A percentile compares a stretch with the other conserved stretches of the same genome.
Evolutionary conservation across 2,329 filamentous ascomycete species (phyloP).

Genomic region (Didymella pinodella): DNA sequence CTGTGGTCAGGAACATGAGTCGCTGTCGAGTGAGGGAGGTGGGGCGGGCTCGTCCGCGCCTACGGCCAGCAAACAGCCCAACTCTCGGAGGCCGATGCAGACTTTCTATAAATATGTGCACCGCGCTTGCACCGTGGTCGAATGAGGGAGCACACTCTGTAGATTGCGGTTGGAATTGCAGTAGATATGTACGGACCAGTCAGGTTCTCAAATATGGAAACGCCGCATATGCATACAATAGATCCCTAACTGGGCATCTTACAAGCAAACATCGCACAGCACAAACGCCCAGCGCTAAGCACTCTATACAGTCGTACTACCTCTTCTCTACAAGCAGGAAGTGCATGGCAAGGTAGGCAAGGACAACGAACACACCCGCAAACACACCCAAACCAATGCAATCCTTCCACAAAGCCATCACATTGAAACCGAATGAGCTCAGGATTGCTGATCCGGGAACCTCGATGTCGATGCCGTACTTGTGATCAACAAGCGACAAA

Average conservation of each 20-base stretch:
- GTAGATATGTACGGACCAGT: conserved; percentile 3
- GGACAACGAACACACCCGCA: conserved; percentile 79
- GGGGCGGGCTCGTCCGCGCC: conserved; percentile 2
- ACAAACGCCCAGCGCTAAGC: conserved; percentile 8
- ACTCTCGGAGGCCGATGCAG: background rate
- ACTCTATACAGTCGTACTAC: conserved; percentile 51
- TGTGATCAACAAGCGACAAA: conserved; percentile 87
- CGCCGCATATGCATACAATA: conserved; percentile 16
- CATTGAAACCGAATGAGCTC: conserved; percentile 93
- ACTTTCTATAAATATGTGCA: conserved; percentile 1
- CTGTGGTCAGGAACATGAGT: conserved; percentile 8
- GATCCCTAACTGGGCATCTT: background rate
- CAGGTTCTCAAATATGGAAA: background rate
- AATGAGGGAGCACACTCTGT: background rate
- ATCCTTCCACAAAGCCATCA: conserved; percentile 84
- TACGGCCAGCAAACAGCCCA: background rate
- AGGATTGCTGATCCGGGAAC: conserved; percentile 94
- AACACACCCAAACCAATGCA: conserved; percentile 83
- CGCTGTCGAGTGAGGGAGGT: conserved; percentile 5
- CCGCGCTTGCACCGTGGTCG: background rate
- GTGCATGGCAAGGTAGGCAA: conserved; percentile 94
- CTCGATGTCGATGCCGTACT: conserved; percentile 95
- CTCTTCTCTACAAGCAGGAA: conserved; percentile 88
- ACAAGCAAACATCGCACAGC: background rate
- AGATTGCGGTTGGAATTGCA: background rate